Evolutionary conservation across 176 grass and related monocot genomes (phyloP).

Genomic region (Triticum timopheevii): DNA sequence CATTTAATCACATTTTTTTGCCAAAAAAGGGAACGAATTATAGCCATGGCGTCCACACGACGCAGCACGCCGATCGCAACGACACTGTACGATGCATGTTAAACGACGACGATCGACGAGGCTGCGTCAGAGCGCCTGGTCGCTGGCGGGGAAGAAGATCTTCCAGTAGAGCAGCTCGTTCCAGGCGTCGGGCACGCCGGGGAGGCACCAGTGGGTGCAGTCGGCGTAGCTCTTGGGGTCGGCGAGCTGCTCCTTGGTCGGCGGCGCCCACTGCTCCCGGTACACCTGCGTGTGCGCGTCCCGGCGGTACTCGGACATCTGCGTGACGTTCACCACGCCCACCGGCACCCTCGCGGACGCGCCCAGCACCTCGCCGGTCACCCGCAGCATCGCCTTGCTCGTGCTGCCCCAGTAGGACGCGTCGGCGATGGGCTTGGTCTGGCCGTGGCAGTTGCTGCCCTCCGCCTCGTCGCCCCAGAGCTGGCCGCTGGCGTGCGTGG

Average conservation of each 20-base stretch:
- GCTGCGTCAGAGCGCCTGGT: slow-evolving; percentile 27
- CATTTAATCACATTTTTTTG: neutral
- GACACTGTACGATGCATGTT: neutral
- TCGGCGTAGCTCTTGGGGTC: slow-evolving; percentile 63
- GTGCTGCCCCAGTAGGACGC: slow-evolving; percentile 43
- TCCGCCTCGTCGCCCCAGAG: slow-evolving; percentile 46
- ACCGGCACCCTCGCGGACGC: slow-evolving; percentile 40
- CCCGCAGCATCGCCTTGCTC: slow-evolving; percentile 43
- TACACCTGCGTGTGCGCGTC: slow-evolving; percentile 65
- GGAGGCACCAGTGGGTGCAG: slow-evolving; percentile 82
- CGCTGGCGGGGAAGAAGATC: slow-evolving; percentile 60
- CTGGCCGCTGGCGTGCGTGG: slow-evolving; percentile 50
- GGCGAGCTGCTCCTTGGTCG: slow-evolving; percentile 48
- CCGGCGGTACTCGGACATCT: slow-evolving; percentile 54
- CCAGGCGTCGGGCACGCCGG: slow-evolving; percentile 74
- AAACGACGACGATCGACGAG: neutral
- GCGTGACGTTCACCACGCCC: slow-evolving; percentile 61
- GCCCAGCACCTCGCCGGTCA: slow-evolving; percentile 41
- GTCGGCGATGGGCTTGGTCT: slow-evolving; percentile 44
- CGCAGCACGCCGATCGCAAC: neutral
- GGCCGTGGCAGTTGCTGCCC: slow-evolving; percentile 53
- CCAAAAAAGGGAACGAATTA: slow-evolving; percentile 10
- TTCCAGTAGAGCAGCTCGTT: slow-evolving; percentile 75
- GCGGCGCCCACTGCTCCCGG: slow-evolving; percentile 43
- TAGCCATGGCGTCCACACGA: neutral